These are phyloP conservation scores for Colletotrichum magnum DNA, from an alignment of 2,329 filamentous ascomycete species.

Conservation along the genomic window DNA sequence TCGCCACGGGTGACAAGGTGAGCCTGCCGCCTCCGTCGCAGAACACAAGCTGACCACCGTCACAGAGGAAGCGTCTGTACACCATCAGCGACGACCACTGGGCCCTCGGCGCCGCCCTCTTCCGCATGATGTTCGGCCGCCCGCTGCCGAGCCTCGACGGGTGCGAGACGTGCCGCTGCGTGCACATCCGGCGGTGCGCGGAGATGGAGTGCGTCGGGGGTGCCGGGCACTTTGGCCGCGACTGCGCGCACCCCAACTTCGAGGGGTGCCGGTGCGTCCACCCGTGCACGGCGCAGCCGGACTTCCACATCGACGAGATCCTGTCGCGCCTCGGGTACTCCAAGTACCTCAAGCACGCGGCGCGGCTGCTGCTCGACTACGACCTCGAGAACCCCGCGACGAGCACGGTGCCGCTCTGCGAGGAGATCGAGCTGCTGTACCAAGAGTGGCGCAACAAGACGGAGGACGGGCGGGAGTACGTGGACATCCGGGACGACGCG, in stretches of 20 bases:
- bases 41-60: background rate
- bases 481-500: slow-evolving; percentile 48
- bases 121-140: slow-evolving; percentile 58
- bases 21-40: background rate
- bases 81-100: slow-evolving; percentile 55
- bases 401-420: slow-evolving; percentile 32
- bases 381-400: slow-evolving; percentile 40
- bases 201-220: slow-evolving; percentile 28
- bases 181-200: slow-evolving; percentile 44
- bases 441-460: slow-evolving; percentile 48
- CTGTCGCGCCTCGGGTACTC: slow-evolving; percentile 48
- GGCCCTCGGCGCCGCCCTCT: slow-evolving; percentile 55
- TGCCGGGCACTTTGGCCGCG: slow-evolving; percentile 28
- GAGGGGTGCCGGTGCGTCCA: slow-evolving; percentile 37
- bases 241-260: slow-evolving; percentile 39
- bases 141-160: slow-evolving; percentile 46
- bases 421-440: slow-evolving; percentile 45
- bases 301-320: slow-evolving; percentile 50
- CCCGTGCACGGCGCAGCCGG: slow-evolving; percentile 23
- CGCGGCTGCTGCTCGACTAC: slow-evolving; percentile 46
- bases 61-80: slow-evolving; percentile 50
- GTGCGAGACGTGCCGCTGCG: slow-evolving; percentile 47
- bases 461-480: slow-evolving; percentile 48
- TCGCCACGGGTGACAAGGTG: slow-evolving; percentile 20
- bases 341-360: slow-evolving; percentile 41